Conservation (phyloP, 1,139 yeast genomes). For the Candida sp. region DNA sequence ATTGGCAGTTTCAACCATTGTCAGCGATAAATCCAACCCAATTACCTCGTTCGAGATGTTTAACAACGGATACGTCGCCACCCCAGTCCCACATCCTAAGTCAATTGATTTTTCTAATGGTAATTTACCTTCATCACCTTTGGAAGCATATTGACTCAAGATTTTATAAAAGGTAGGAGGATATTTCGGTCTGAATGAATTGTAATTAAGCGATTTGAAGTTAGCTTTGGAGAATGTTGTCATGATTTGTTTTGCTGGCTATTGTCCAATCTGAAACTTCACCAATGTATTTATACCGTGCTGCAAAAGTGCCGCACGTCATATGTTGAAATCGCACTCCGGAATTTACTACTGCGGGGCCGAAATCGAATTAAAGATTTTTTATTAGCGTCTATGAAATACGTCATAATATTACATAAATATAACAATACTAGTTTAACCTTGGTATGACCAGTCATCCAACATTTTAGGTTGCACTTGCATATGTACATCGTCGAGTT, state of each 20-base stretch:
- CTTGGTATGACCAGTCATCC: not conserved
- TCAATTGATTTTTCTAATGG: constrained; percentile 26
- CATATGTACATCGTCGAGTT: not conserved
- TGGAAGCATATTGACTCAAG: constrained; percentile 26
- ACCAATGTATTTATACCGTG: no score
- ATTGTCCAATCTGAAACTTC: not conserved
- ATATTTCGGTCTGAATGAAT: constrained; percentile 63
- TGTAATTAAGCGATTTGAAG: constrained; percentile 59
- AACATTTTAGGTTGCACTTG: not conserved
- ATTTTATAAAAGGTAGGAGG: constrained; percentile 50
- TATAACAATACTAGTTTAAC: no score
- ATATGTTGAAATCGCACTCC: no score
- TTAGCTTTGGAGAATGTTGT: constrained; percentile 59
- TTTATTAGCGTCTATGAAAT: not conserved
- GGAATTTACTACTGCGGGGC: no score
- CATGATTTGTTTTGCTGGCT: constrained; percentile 33
- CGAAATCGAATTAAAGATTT: no score
- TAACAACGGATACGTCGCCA: constrained; percentile 35
- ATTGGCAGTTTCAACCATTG: constrained; percentile 34
- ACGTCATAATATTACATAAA: no score
- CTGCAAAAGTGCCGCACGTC: not conserved
- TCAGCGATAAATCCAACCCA: constrained; percentile 33
- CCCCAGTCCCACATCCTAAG: constrained; percentile 42
- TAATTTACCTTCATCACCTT: constrained; percentile 9
- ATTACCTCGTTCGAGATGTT: constrained; percentile 25